Conservation (phyloP, 2,329 filamentous ascomycete species). For the Arthrinium phaeospermum region DNA sequence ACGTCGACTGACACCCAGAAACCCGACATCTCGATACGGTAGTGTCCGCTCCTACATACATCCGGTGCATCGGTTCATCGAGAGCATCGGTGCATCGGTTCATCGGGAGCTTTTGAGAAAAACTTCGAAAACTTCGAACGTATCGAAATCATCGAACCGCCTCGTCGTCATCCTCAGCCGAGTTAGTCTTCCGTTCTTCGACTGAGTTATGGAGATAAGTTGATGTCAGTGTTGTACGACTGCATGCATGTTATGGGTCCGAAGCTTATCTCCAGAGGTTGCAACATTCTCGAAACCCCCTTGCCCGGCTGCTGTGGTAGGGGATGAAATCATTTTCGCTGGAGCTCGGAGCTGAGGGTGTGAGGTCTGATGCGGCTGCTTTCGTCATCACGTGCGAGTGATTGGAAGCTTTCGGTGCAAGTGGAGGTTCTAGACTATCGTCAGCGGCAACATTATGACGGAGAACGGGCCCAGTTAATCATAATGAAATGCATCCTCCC, state of each 20-base stretch:
- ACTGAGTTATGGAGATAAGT: not conserved
- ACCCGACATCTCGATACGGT: not conserved
- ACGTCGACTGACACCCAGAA: not conserved
- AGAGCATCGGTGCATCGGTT: not conserved
- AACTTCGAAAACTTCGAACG: not conserved
- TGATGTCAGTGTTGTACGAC: not conserved
- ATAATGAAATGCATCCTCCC: not conserved
- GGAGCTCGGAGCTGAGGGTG: slow-evolving; percentile 4
- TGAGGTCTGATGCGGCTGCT: slow-evolving; percentile 15
- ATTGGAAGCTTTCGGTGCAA: slow-evolving; percentile 13
- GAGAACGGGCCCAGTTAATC: slow-evolving; percentile 2
- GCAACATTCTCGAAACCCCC: not conserved
- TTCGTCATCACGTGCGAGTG: slow-evolving; percentile 21
- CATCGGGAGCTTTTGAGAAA: not conserved
- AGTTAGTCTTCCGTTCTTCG: not conserved
- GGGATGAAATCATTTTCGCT: slow-evolving; percentile 7
- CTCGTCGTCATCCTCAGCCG: not conserved
- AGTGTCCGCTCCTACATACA: not conserved
- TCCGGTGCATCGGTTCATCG: not conserved
- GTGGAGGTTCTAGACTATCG: slow-evolving; percentile 14
- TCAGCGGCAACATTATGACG: not conserved
- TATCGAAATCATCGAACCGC: not conserved
- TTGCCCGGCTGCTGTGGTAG: not conserved
- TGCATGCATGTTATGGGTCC: not conserved
- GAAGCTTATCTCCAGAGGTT: not conserved